Evolutionary conservation across 768 basidiomycete species (phyloP), one percentile per base, ranked within the genome.

Genomic region (Dentipellis fragilis): DNA sequence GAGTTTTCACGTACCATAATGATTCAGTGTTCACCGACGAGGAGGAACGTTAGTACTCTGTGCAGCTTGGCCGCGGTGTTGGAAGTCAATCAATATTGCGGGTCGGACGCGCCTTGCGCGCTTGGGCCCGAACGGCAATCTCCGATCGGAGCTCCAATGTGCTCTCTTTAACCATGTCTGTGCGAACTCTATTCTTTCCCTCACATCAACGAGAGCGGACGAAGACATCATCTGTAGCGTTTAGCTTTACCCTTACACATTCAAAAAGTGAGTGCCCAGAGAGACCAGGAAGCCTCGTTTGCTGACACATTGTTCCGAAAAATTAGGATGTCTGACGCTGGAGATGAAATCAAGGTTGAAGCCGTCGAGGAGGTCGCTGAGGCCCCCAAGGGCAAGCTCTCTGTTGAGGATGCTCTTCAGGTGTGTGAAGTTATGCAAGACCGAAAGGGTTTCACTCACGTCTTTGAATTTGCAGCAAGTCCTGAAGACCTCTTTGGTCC

Each of bases 401-500:
- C 87, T 58, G 90, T 98, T 63, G 95, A 99, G 78, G 93, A 96
- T 52, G 89, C 89, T 64, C 88, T 92, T 71, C 84, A 90, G 79
- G 89, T 88, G 54, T 19, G 73, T 63, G 61, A 4, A n/a, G 21
- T 16, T 29, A 14, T 14, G 40, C 9, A 23, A 6, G 10, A 46
- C 19, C 45, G 14, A 2, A n/a, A 29, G 36, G 29, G 6, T n/a
- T 19, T n/a, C 49, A 17, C 12, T 55, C 14, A 46, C 35, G 22
- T 6, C 11, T 53, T 5, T 17, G 39, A 10, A 19, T 52, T 16
- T 17, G 54, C 69, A 97, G 89, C 88, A 95, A 89, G 95, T 99
- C 62, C 79, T 99, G 82, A 99, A 98, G 83, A 96, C 93, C 68
- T 91, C 95, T 56, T 85, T 99, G 66, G 86, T 93, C 62, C 94